phyloP scores from a whole-genome alignment of 1,139 yeast species.

The Candida freyschussii region DNA sequence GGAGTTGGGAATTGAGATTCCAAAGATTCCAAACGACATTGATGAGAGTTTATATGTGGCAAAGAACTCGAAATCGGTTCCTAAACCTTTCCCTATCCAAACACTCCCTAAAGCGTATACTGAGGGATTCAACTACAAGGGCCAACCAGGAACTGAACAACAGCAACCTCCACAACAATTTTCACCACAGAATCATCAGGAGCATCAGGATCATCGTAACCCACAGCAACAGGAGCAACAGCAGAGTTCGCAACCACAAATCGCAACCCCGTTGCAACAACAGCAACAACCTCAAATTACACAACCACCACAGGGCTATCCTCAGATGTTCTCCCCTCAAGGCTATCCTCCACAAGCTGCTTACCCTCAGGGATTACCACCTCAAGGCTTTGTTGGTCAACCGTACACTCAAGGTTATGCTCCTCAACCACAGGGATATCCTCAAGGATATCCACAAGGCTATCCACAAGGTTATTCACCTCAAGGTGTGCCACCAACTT shows the following conservation, averaged over 20 bases:
- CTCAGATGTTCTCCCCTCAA: constrained; percentile 12
- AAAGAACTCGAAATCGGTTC: constrained; percentile 69
- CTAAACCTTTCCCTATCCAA: constrained; percentile 79
- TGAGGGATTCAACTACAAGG: constrained; percentile 43
- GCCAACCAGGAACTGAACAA: constrained; percentile 39
- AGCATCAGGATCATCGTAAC: constrained; percentile 12
- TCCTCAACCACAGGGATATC: constrained; percentile 8
- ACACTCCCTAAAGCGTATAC: constrained; percentile 32
- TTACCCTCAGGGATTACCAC: constrained; percentile 14
- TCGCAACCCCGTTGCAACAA: too few relatives aligned
- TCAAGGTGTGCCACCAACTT: constrained; percentile 7
- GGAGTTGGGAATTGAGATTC: constrained; percentile 95
- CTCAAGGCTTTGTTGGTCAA: constrained; percentile 8
- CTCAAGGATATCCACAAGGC: constrained; percentile 19
- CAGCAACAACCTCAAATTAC: constrained; percentile 22
- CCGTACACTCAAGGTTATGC: constrained; percentile 4
- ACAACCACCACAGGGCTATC: constrained; percentile 11
- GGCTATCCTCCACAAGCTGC: constrained; percentile 23
- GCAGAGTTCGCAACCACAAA: constrained; percentile 18
- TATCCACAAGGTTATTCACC: constrained; percentile 19
- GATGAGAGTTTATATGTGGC: constrained; percentile 89
- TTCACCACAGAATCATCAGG: constrained; percentile 15
- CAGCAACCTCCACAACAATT: constrained; percentile 22
- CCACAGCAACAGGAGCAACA: constrained; percentile 12
- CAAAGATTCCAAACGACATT: constrained; percentile 89